Conservation (phyloP, 2,329 filamentous ascomycete genomes). For the Chaetomium strumarium region DNA sequence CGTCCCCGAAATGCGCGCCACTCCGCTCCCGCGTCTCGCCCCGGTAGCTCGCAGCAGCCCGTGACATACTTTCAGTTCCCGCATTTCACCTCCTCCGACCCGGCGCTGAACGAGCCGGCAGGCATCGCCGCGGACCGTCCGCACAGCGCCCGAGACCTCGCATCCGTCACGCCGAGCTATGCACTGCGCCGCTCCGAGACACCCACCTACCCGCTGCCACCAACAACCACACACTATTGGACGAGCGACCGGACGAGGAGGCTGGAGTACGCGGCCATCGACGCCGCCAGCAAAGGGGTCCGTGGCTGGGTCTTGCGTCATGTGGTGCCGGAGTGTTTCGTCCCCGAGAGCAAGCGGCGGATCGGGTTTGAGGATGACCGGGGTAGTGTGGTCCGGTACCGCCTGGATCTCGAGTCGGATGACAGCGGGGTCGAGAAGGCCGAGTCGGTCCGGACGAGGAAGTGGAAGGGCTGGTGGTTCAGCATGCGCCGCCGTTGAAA, state of each 20-base stretch:
- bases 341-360: constrained; percentile 44
- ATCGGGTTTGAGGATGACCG: constrained; percentile 56
- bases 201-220: constrained; percentile 39
- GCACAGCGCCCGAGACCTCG: constrained; percentile 4
- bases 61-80: constrained; percentile 41
- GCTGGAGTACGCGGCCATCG: constrained; percentile 61
- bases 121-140: background rate
- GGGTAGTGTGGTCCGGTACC: constrained; percentile 58
- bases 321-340: constrained; percentile 56
- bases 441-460: constrained; percentile 5
- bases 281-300: constrained; percentile 54
- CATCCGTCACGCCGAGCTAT: background rate
- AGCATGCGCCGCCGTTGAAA: constrained; percentile 16
- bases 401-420: constrained; percentile 51
- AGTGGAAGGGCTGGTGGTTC: constrained; percentile 24
- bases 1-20: constrained; percentile 25
- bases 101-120: constrained; percentile 17
- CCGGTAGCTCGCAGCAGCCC: constrained; percentile 26
- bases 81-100: constrained; percentile 42
- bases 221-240: constrained; percentile 61
- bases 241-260: constrained; percentile 57
- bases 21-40: constrained; percentile 23
- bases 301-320: constrained; percentile 54
- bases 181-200: constrained; percentile 18
- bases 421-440: constrained; percentile 24